Evolutionary conservation across 2,329 filamentous ascomycete genomes (phyloP), one percentile per base, ranked within the genome.

Genomic region (Pleoardoris graminearum): DNA sequence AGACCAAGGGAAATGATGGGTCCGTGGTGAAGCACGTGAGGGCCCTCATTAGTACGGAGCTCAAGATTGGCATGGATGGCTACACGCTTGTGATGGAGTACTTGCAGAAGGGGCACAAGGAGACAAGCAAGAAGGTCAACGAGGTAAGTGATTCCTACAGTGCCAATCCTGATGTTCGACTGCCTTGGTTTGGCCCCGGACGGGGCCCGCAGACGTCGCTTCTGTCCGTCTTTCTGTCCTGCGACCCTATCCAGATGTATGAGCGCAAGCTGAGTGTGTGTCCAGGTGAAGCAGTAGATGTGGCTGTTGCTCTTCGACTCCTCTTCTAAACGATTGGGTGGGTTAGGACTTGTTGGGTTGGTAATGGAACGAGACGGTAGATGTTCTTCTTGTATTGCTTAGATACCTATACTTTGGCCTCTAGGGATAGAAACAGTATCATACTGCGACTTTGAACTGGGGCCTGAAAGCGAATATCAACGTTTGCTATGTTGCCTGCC

Each of bases 41-140:
- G 57, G 71, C 72, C 2, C 47, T 71, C 6, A 58, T 75, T 25
- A 70, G 68, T 59, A 74, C 73, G 10, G 73, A 76, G 68, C 50
- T 75, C 33, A 74, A 71, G 64, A 64, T 75, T 35, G 61, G 67
- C 8, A 58, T 64, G 30, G 72, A 75, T 54, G 69, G 63, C 6
- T 69, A 66, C 43, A 59, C 63, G 12, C 47, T 71, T 1, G 54
- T 73, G 23, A 45, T 66, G 14, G 50, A 60, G 39, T 74, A 71
- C 48, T 63, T 68, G 62, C 61, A 59, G 45, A 69, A 69, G 56
- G 66, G 66, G 39, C 70, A 72, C 54, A 56, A 73, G 59, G 57
- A 64, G 50, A 61, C 62, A 4, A 59, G 58, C 36, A 68, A 70
- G 62, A 73, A 72, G 66, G 57, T 61, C 21, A 62, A 72, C 16